Conservation (phyloP, 2,329 filamentous ascomycete genomes). For the Coniochaeta sp. region DNA sequence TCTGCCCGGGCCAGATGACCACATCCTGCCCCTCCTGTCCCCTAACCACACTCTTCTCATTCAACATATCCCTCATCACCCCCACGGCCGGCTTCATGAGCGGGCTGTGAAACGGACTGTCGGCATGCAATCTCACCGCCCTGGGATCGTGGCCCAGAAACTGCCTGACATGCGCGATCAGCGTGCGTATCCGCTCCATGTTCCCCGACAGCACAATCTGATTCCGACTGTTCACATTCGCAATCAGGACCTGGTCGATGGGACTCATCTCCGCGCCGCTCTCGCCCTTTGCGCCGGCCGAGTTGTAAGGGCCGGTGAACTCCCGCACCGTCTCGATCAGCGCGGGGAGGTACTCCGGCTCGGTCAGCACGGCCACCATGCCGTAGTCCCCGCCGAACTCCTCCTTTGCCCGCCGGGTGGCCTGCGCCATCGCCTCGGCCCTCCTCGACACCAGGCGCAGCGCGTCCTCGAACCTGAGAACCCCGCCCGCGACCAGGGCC, state of each 20-base stretch:
- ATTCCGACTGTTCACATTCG: constrained; percentile 92
- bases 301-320: constrained; percentile 58
- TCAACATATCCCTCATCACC: constrained; percentile 63
- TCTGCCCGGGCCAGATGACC: constrained; percentile 63
- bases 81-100: constrained; percentile 81
- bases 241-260: constrained; percentile 81
- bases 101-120: constrained; percentile 85
- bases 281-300: constrained; percentile 58
- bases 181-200: constrained; percentile 71
- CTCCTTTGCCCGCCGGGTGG: constrained; percentile 58
- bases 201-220: constrained; percentile 91
- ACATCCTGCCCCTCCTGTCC: constrained; percentile 53
- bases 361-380: constrained; percentile 89
- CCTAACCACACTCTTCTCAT: constrained; percentile 44
- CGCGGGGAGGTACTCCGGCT: constrained; percentile 63
- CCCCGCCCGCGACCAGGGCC: constrained; percentile 76
- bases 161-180: constrained; percentile 77
- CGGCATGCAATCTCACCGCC: constrained; percentile 77
- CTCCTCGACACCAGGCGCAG: constrained; percentile 68
- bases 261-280: constrained; percentile 61
- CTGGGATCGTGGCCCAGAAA: constrained; percentile 89
- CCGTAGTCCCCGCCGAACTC: constrained; percentile 75
- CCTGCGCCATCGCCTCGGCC: constrained; percentile 76
- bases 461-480: constrained; percentile 70
- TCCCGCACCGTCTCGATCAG: constrained; percentile 70